Conservation (phyloP, 441 rosid species). For the Biscutella laevigata region DNA sequence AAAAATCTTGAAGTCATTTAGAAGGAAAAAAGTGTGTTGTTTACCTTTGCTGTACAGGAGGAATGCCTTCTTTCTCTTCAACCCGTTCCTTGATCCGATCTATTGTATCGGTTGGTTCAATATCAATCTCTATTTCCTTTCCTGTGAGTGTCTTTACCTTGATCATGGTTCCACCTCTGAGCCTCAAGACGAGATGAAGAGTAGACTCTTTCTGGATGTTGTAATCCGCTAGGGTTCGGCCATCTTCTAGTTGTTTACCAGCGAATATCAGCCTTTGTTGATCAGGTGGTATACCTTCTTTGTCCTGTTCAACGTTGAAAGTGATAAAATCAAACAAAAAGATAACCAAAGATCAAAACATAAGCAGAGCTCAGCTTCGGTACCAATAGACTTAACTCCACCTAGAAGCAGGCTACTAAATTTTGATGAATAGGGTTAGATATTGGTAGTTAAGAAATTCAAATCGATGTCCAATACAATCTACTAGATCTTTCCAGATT, state of each 20-base stretch:
- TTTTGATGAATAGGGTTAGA: no score
- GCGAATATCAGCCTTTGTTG: conserved; percentile 88
- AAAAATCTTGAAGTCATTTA: neutral
- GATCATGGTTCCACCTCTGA: conserved; percentile 93
- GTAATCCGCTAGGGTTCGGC: conserved; percentile 78
- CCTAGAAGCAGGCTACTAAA: neutral
- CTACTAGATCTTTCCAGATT: neutral
- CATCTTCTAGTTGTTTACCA: conserved; percentile 90
- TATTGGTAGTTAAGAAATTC: neutral
- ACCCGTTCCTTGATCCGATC: conserved; percentile 95
- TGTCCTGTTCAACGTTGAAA: conserved; percentile 41
- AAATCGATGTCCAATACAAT: neutral
- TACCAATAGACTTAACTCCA: neutral
- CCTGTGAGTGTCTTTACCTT: conserved; percentile 94
- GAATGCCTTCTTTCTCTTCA: conserved; percentile 97
- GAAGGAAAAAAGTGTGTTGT: neutral
- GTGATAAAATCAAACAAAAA: neutral
- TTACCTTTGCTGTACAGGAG: conserved; percentile 94
- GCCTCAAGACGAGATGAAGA: conserved; percentile 85
- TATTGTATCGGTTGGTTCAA: conserved; percentile 85
- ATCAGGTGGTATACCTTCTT: conserved; percentile 89
- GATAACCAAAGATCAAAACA: neutral
- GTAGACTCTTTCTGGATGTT: conserved; percentile 88
- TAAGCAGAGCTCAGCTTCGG: neutral
- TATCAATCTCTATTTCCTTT: conserved; percentile 85